These are phyloP conservation scores for Coemansia sp. DNA, from an alignment of 371 early-diverging fungal genomes.

Conservation along the genomic window DNA sequence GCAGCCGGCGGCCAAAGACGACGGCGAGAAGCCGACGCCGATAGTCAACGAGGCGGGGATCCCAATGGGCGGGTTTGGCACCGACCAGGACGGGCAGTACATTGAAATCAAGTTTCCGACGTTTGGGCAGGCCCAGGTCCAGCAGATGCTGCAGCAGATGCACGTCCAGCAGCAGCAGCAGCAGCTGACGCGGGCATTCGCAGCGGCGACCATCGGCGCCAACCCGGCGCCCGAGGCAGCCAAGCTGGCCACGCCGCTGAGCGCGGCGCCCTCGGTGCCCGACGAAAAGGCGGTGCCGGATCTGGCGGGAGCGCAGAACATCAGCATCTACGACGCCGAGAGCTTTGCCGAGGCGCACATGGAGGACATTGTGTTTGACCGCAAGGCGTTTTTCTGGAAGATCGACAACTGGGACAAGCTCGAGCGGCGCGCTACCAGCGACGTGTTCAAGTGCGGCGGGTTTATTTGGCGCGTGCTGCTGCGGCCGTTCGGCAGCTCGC, in stretches of 20 bases:
- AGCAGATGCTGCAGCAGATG: slow-evolving; percentile 50
- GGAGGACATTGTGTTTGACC: slow-evolving; percentile 50
- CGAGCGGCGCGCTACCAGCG: slow-evolving; percentile 46
- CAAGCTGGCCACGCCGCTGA: slow-evolving; percentile 20
- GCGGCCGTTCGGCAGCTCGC: slow-evolving; percentile 89
- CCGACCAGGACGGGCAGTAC: slow-evolving; percentile 45
- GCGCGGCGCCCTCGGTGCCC: slow-evolving; percentile 17
- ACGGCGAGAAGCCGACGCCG: slow-evolving; percentile 13
- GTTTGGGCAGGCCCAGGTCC: slow-evolving; percentile 45
- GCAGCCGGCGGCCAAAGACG: background rate
- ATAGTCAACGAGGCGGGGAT: slow-evolving; percentile 30
- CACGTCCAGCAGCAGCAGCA: slow-evolving; percentile 28
- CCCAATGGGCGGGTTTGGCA: slow-evolving; percentile 40
- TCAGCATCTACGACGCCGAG: slow-evolving; percentile 46
- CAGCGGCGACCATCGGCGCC: slow-evolving; percentile 5
- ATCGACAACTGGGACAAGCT: slow-evolving; percentile 51
- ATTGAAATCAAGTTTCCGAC: slow-evolving; percentile 50
- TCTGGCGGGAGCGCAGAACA: slow-evolving; percentile 12
- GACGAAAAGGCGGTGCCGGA: background rate
- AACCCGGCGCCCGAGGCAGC: background rate
- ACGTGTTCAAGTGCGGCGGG: slow-evolving; percentile 49
- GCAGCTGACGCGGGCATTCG: slow-evolving; percentile 1
- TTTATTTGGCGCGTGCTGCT: slow-evolving; percentile 68
- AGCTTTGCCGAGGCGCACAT: slow-evolving; percentile 43
- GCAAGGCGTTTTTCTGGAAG: slow-evolving; percentile 50